Evolutionary conservation across 1,284 basidiomycete genomes (phyloP), one percentile per base, ranked within the genome.

Genomic region (Erythrobasidium hasegawianum): DNA sequence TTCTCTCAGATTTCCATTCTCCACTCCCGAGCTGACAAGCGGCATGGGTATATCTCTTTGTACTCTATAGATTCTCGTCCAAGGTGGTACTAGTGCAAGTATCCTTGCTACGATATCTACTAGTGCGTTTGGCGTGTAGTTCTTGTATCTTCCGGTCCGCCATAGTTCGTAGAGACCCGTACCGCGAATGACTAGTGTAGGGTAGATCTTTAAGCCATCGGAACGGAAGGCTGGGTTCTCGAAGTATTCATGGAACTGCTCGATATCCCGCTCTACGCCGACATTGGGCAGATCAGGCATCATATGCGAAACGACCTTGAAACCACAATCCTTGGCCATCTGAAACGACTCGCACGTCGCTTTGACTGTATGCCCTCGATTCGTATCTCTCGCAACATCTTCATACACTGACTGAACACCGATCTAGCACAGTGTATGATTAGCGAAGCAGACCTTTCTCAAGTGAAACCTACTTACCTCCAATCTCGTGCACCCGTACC

Each of bases 331-430:
- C 79, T 99, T 99, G 39, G 94, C 89, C 72, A 98, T 86, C 76
- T 98, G 96, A 80, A 99, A 99, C 5, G 90, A 93, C 78, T 99
- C 95, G 68, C 89, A 88, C 60, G 97, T 95, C 7, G 96, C 93
- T 69, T 93, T 91, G 58, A 99, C 95, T 24, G 96, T 99, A 79
- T 98, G 96, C 1, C 79, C 80, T 55, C 96, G 88, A 77, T 99
- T 99, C 14, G 95, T 97, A 77, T 99, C 96, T 62, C 95, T 85
- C 9, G 95, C 95, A 8, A 99, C 96, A 75, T 99, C 95, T 80
- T 99, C 95, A 78, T 98, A 98, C 1, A 98, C 95, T 16, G 92
- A 96, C 78, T 99, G 95, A 0, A 99, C 95, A 57, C 95, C 95
- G 59, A 99, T 97, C 78, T 70, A 40, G 49, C 38, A 10, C 20